Conservation (phyloP, 257 asterid genomes). For the Fraxinus cuspidata region DNA sequence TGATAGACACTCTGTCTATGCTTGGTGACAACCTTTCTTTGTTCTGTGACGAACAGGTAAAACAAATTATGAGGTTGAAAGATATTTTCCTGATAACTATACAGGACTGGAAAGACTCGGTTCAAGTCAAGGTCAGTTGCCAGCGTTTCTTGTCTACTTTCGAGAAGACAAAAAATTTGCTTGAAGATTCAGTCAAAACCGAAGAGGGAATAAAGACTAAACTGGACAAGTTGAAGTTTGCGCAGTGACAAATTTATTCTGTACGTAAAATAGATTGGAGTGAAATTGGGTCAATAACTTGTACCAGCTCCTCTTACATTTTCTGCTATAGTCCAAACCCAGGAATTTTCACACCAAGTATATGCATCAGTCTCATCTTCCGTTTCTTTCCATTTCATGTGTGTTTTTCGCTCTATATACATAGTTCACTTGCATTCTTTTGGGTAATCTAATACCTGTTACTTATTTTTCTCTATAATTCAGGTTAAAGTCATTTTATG, state of each 20-base stretch:
- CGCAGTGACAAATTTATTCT: no score
- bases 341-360: background rate
- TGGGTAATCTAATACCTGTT: conserved; percentile 18
- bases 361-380: background rate
- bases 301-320: background rate
- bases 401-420: background rate
- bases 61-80: background rate
- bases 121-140: background rate
- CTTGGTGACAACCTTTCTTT: background rate
- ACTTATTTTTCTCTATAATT: conserved; percentile 24
- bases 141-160: conserved; percentile 8
- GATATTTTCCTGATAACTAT: background rate
- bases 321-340: background rate
- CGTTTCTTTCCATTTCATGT: background rate
- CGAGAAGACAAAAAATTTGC: background rate
- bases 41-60: background rate
- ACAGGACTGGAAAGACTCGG: background rate
- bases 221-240: background rate
- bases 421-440: background rate
- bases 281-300: conserved; percentile 4
- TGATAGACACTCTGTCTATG: conserved; percentile 9
- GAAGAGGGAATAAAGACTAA: background rate
- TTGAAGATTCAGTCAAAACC: background rate
- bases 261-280: background rate
- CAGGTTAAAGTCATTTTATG: conserved; percentile 87